Conservation (phyloP, 768 basidiomycete species). For the Mycena polygramma region DNA sequence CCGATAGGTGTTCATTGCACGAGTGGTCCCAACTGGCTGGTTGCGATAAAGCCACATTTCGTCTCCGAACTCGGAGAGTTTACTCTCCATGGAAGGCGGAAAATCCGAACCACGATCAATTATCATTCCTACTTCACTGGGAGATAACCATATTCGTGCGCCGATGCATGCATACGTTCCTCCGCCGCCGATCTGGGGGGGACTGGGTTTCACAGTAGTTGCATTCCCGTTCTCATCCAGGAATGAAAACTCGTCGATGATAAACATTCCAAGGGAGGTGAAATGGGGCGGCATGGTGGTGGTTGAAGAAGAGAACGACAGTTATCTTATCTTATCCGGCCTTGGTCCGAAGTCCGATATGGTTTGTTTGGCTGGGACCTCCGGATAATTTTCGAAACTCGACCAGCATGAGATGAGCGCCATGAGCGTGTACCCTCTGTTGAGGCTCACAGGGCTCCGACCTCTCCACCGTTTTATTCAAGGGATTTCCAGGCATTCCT, state of each 20-base stretch:
- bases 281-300: slow-evolving; percentile 50
- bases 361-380: slow-evolving; percentile 14
- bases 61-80: slow-evolving; percentile 71
- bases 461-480: slow-evolving; percentile 27
- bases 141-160: slow-evolving; percentile 83
- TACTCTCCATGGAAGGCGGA: slow-evolving; percentile 65
- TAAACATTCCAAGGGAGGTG: slow-evolving; percentile 89
- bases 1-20: slow-evolving; percentile 79
- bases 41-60: slow-evolving; percentile 87
- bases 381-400: too few relatives aligned
- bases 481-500: slow-evolving; percentile 22
- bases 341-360: too few relatives aligned
- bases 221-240: slow-evolving; percentile 67
- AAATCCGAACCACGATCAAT: slow-evolving; percentile 88
- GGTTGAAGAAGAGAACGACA: not conserved
- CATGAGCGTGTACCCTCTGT: slow-evolving; percentile 24
- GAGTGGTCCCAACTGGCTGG: slow-evolving; percentile 71
- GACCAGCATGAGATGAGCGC: slow-evolving; percentile 8
- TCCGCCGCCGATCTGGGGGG: slow-evolving; percentile 87
- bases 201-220: slow-evolving; percentile 55
- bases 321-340: too few relatives aligned
- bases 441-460: slow-evolving; percentile 20
- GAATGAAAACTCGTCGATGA: slow-evolving; percentile 86
- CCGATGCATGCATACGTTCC: slow-evolving; percentile 88
- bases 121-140: slow-evolving; percentile 81